Percentiles rank a stretch among this genome's conserved stretches.
Evolutionary conservation across 2,329 filamentous ascomycete genomes (phyloP).

Genomic region (Leptographium galeiforme): DNA sequence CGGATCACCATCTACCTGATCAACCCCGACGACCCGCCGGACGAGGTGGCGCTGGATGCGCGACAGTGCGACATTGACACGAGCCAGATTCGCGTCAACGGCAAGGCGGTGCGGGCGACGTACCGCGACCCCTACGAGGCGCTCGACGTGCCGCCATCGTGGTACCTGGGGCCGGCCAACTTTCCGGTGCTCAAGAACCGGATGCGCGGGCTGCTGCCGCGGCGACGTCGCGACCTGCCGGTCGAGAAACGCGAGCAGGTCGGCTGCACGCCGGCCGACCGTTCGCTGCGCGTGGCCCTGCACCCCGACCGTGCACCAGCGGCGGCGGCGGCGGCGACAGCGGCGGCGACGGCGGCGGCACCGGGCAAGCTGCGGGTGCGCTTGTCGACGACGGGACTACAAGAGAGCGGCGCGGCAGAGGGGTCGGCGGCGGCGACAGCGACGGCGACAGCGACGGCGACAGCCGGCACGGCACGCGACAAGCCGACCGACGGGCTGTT

Average conservation of each 20-base stretch:
- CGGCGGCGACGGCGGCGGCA: too few relatives aligned
- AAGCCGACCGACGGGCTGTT: constrained; percentile 13
- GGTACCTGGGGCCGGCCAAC: constrained; percentile 56
- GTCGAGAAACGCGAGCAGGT: constrained; percentile 40
- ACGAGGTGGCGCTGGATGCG: constrained; percentile 46
- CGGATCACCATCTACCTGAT: constrained; percentile 65
- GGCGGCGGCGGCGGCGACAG: too few relatives aligned
- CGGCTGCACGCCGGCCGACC: constrained; percentile 42
- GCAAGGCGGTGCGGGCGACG: constrained; percentile 27
- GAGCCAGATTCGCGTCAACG: constrained; percentile 37
- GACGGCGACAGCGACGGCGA: too few relatives aligned
- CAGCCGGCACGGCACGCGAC: neutral
- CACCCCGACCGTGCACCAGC: constrained; percentile 16
- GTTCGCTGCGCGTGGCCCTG: constrained; percentile 31
- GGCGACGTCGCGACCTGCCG: constrained; percentile 37
- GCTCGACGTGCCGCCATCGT: constrained; percentile 45
- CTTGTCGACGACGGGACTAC: constrained; percentile 2
- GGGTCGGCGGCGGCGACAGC: too few relatives aligned
- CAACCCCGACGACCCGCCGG: constrained; percentile 37
- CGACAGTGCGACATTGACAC: constrained; percentile 47
- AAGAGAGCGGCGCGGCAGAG: neutral
- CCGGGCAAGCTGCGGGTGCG: constrained; percentile 8
- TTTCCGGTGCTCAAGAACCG: constrained; percentile 61
- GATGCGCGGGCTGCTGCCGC: constrained; percentile 40
- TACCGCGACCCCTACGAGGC: constrained; percentile 55